phyloP scores from a whole-genome alignment of 345 rosid genomes.

The Aquilaria malaccensis region DNA sequence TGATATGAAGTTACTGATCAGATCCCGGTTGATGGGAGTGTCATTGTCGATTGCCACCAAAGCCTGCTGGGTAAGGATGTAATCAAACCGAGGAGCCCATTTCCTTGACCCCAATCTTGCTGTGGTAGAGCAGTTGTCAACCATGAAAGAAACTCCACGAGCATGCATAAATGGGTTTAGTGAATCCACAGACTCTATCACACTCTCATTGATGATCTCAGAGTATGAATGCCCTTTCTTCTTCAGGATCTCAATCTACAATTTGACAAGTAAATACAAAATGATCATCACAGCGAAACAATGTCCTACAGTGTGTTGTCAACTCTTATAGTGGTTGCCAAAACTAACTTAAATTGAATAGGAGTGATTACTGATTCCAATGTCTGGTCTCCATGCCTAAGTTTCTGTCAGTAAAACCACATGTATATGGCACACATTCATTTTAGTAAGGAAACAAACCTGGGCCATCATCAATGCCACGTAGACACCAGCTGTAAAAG shows the following conservation, averaged over 20 bases:
- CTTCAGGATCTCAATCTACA: slow-evolving; percentile 83
- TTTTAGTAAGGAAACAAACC: slow-evolving; percentile 28
- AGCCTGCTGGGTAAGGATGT: slow-evolving; percentile 77
- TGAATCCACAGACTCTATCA: slow-evolving; percentile 91
- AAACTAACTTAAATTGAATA: slow-evolving; percentile 1
- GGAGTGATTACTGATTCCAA: neutral
- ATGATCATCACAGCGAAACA: neutral
- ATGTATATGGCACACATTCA: neutral
- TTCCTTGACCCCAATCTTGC: slow-evolving; percentile 91
- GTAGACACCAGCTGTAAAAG: slow-evolving; percentile 88
- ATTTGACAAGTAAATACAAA: slow-evolving; percentile 1
- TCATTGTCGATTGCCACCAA: slow-evolving; percentile 60
- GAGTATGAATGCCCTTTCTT: slow-evolving; percentile 96
- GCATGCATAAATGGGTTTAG: slow-evolving; percentile 97
- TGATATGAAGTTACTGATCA: slow-evolving; percentile 78
- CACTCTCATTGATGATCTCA: slow-evolving; percentile 88
- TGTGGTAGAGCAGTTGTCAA: slow-evolving; percentile 90
- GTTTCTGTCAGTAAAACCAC: neutral
- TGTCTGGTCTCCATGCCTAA: neutral
- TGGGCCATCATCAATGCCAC: slow-evolving; percentile 98
- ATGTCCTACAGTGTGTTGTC: neutral
- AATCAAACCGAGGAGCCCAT: slow-evolving; percentile 93
- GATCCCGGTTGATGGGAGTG: slow-evolving; percentile 55
- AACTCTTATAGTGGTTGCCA: neutral
- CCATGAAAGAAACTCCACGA: slow-evolving; percentile 95